Evolutionary conservation across 2,329 filamentous ascomycete species (phyloP).

Genomic region (Aspergillus aculeatinus): DNA sequence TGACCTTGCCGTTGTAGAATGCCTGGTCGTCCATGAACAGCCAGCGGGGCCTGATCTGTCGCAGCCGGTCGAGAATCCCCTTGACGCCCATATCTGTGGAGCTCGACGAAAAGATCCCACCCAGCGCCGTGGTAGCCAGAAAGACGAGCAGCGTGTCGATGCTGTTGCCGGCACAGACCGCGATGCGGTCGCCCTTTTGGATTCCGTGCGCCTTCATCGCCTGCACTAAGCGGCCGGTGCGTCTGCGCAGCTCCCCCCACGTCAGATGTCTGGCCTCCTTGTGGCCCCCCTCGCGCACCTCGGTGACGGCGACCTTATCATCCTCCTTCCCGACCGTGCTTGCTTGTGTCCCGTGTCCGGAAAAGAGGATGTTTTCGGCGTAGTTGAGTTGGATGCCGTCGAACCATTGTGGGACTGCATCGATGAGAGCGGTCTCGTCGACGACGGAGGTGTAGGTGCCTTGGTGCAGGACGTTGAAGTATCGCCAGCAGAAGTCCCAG

Average conservation of each 20-base stretch:
- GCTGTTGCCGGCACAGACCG: slow-evolving; percentile 72
- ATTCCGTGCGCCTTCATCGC: slow-evolving; percentile 69
- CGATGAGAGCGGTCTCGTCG: slow-evolving; percentile 68
- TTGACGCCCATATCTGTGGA: slow-evolving; percentile 82
- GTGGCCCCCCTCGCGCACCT: slow-evolving; percentile 50
- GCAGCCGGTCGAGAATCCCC: slow-evolving; percentile 70
- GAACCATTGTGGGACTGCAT: slow-evolving; percentile 74
- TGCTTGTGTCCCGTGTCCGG: slow-evolving; percentile 27
- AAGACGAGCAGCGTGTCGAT: slow-evolving; percentile 72
- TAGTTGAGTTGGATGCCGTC: slow-evolving; percentile 71
- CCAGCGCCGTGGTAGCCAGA: slow-evolving; percentile 67
- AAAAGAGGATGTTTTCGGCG: slow-evolving; percentile 76
- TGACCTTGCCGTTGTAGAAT: slow-evolving; percentile 73
- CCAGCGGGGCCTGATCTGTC: slow-evolving; percentile 73
- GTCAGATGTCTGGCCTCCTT: slow-evolving; percentile 53
- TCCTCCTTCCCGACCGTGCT: slow-evolving; percentile 67
- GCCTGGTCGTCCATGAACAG: slow-evolving; percentile 82
- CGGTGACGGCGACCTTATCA: slow-evolving; percentile 66
- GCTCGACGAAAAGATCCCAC: slow-evolving; percentile 71
- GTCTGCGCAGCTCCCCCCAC: slow-evolving; percentile 64
- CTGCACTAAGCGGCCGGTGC: slow-evolving; percentile 60
- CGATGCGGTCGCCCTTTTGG: slow-evolving; percentile 69
- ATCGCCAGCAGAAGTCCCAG: slow-evolving; percentile 64
- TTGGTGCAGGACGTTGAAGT: slow-evolving; percentile 61
- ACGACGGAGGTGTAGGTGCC: slow-evolving; percentile 62